Base-by-base conservation (phyloP, 1,284 basidiomycete species). In the Microstroma glucosiphilum region DNA sequence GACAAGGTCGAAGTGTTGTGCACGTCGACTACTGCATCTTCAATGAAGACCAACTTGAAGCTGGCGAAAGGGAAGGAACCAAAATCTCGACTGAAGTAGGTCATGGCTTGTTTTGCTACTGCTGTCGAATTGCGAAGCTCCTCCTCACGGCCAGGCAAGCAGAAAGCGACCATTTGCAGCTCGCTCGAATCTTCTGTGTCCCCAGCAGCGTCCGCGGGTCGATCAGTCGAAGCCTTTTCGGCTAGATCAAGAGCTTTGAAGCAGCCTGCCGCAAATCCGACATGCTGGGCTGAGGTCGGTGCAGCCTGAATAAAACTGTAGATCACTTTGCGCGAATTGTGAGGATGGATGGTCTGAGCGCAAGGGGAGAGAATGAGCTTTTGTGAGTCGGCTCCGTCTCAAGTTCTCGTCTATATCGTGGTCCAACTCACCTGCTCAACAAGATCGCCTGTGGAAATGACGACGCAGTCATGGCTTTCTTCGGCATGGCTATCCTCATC, bases 11-110 rank as follows among this genome's bases (percentile, higher is more conserved):
- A 89, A 46, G 88, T 87, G 68, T 92, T 90, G 67, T 90, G 89
- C 59, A 89, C 86, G 56, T 78, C 76, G 42, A 68, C 62, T 21
- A 71, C 68, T 66, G 93, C 83, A 68, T 93, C 89, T 63, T 96
- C 90, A 62, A 99, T 90, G 73, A 96, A 96, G n/a, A 94, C 90
- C 64, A 96, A 80, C 77, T 96, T 96, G 84, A 90, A 92, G 48
- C 93, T 94, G 42, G 70, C 73, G 79, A 93, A 98, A 0, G 96
- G 96, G 79, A 96, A 99, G 1, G 92, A 94, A 37, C 93, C 94
- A 72, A 89, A 96, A 78, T 96, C 92, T 23, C 88, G 87, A 19
- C 88, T 86, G 80, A 90, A 96, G 80, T 91, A 96, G 70, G 86
- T 87, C 88, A 98, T 92, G 6, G 93, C 91, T 25, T 88, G 86